Evolutionary conservation across 768 basidiomycete genomes (phyloP).

Genomic region (Tremella yokohamensis): DNA sequence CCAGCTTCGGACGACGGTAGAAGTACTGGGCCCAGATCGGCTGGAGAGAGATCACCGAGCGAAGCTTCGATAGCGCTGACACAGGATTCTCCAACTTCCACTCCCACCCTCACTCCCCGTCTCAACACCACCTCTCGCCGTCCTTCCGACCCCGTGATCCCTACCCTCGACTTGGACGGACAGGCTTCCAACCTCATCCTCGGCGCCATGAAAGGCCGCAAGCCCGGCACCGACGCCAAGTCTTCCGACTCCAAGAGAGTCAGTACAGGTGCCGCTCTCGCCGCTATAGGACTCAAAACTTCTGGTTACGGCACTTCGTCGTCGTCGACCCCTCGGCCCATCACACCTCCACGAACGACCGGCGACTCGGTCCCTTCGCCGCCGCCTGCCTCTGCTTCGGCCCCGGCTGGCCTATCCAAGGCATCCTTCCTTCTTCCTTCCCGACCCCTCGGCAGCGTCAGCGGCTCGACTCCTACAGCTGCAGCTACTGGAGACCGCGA

Average conservation of each 20-base stretch:
- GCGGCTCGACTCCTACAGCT: conserved; percentile 34
- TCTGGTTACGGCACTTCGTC: conserved; percentile 1
- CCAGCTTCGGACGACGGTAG: no score
- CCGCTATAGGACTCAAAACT: not conserved
- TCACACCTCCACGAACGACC: not conserved
- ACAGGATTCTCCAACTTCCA: conserved; percentile 2
- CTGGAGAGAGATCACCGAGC: not conserved
- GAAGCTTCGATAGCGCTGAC: not conserved
- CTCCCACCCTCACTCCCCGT: not conserved
- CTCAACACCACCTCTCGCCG: not conserved
- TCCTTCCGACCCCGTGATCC: not conserved
- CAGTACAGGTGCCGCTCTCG: not conserved
- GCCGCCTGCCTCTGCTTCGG: not conserved
- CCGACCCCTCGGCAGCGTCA: conserved; percentile 15
- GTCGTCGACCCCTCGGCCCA: not conserved
- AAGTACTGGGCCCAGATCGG: not conserved
- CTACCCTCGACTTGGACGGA: conserved; percentile 3
- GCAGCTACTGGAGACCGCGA: conserved; percentile 28
- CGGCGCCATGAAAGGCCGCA: conserved; percentile 8
- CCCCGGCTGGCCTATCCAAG: not conserved
- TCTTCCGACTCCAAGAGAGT: not conserved
- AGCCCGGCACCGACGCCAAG: not conserved
- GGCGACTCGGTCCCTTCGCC: conserved; percentile 17
- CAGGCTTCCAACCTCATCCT: conserved; percentile 21
- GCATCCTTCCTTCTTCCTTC: conserved; percentile 2